A percentile compares a stretch with the other conserved stretches of the same genome.
These are phyloP conservation scores for Dunaliella primolecta DNA, from an alignment of 139 green algal genomes.

Conservation along the genomic window DNA sequence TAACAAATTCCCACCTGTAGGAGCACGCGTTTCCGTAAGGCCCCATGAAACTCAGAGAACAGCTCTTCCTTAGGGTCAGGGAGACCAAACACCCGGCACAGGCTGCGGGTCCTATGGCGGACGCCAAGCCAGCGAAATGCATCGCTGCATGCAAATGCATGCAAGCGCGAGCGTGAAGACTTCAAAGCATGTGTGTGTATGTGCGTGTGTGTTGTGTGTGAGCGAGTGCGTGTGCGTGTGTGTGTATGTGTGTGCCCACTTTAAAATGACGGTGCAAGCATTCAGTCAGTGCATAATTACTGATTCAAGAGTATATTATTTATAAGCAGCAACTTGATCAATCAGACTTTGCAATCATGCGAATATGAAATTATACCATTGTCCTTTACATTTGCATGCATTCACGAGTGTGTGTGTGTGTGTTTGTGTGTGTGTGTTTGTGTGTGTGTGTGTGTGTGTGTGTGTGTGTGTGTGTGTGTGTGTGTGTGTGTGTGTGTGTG, in stretches of 20 bases:
- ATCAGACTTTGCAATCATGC: too few relatives aligned
- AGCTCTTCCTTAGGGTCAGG: constrained; percentile 28
- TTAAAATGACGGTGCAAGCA: not conserved
- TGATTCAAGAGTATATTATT: too few relatives aligned
- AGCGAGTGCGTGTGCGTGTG: not conserved
- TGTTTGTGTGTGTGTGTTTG: not conserved
- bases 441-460: not conserved
- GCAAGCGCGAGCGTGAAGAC: too few relatives aligned
- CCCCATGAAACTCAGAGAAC: constrained; percentile 72
- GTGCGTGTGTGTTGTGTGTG: not conserved
- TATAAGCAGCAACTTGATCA: too few relatives aligned
- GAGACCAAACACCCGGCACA: not conserved
- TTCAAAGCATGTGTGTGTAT: not conserved
- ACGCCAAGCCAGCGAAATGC: not conserved
- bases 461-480: constrained; percentile 18
- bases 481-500: constrained; percentile 20
- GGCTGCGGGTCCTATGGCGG: not conserved
- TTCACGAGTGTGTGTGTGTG: not conserved
- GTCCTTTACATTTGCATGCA: not conserved
- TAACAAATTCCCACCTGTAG: constrained; percentile 31
- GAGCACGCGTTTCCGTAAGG: constrained; percentile 58
- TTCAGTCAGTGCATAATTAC: not conserved
- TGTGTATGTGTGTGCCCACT: not conserved
- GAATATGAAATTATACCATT: not conserved
- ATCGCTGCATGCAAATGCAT: too few relatives aligned